A percentile compares a stretch with the other conserved stretches of the same genome.
Evolutionary conservation across 768 basidiomycete genomes (phyloP).

Genomic region (Mycena albidolilacea): DNA sequence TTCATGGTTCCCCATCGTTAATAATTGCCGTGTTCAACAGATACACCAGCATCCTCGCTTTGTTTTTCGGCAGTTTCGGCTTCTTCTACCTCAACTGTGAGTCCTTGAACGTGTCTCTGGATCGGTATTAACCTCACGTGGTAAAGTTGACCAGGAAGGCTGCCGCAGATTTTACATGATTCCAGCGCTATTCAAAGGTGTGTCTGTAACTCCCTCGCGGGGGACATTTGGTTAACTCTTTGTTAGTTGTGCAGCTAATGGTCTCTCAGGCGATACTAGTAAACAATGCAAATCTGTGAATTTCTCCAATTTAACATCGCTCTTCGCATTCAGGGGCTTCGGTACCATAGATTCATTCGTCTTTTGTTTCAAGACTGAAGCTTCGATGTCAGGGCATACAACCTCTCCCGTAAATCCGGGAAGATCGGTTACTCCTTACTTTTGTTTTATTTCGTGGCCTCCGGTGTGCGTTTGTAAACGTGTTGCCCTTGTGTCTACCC

Average conservation of each 20-base stretch:
- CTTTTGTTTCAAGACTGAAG: not conserved
- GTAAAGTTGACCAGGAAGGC: slow-evolving; percentile 35
- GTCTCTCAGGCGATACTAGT: slow-evolving; percentile 76
- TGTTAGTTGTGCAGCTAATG: slow-evolving; percentile 71
- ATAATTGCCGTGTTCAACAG: slow-evolving; percentile 44
- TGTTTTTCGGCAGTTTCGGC: slow-evolving; percentile 69
- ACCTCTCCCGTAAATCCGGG: slow-evolving; percentile 65
- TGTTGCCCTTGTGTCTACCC: slow-evolving; percentile 12
- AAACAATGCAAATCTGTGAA: not conserved
- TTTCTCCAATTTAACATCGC: not conserved
- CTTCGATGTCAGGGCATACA: slow-evolving; percentile 61
- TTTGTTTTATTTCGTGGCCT: slow-evolving; percentile 57
- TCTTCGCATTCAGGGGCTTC: slow-evolving; percentile 26
- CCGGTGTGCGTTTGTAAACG: slow-evolving; percentile 55
- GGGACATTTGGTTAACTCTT: slow-evolving; percentile 13
- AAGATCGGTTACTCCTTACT: slow-evolving; percentile 57
- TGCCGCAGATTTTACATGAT: slow-evolving; percentile 67
- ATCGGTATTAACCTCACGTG: not conserved
- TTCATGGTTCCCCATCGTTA: not conserved
- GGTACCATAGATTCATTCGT: slow-evolving; percentile 2
- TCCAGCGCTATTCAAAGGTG: slow-evolving; percentile 76
- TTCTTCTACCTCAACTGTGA: slow-evolving; percentile 60
- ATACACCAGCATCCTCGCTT: slow-evolving; percentile 59
- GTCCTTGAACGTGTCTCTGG: slow-evolving; percentile 2
- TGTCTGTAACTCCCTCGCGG: slow-evolving; percentile 20